A percentile compares a stretch with the other conserved stretches of the same genome.
Conservation (phyloP, 2,329 filamentous ascomycete genomes). For the Aureobasidium namibiae region DNA sequence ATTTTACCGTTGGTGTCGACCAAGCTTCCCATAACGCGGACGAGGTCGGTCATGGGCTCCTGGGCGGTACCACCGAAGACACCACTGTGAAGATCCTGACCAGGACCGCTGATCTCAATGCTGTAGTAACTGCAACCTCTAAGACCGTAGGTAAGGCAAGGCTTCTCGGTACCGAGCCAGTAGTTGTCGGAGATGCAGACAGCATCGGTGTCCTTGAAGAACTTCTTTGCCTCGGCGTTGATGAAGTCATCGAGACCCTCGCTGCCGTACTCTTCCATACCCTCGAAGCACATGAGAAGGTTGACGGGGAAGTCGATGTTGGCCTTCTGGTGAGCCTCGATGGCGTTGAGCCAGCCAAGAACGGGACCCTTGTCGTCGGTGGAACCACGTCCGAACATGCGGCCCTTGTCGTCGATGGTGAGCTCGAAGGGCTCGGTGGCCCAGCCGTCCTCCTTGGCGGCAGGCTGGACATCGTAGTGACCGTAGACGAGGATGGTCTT, state of each 20-base stretch:
- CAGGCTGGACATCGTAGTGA: constrained; percentile 97
- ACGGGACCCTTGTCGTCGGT: constrained; percentile 98
- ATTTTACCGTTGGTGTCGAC: constrained; percentile 91
- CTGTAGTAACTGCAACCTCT: constrained; percentile 98
- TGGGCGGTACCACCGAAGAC: constrained; percentile 95
- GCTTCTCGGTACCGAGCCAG: constrained; percentile 98
- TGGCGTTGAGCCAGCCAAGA: constrained; percentile 93
- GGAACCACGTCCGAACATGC: constrained; percentile 92
- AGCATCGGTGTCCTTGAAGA: constrained; percentile 90
- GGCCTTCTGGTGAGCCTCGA: constrained; percentile 94
- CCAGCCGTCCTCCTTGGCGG: constrained; percentile 89
- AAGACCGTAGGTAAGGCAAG: constrained; percentile 93
- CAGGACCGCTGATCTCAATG: constrained; percentile 81
- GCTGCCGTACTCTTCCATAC: constrained; percentile 98
- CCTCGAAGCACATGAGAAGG: constrained; percentile 98
- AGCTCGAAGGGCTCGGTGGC: constrained; percentile 88
- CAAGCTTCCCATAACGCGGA: constrained; percentile 70
- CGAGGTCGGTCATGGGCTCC: constrained; percentile 96
- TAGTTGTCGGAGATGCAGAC: constrained; percentile 99
- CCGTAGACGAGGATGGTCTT: constrained; percentile 93
- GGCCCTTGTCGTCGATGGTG: constrained; percentile 76
- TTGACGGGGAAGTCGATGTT: constrained; percentile 94
- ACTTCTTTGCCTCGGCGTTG: constrained; percentile 80
- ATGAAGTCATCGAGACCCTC: constrained; percentile 96
- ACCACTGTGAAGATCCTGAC: constrained; percentile 88